phyloP scores from a whole-genome alignment of 345 rosid species.

The Eucalyptus brandiana region DNA sequence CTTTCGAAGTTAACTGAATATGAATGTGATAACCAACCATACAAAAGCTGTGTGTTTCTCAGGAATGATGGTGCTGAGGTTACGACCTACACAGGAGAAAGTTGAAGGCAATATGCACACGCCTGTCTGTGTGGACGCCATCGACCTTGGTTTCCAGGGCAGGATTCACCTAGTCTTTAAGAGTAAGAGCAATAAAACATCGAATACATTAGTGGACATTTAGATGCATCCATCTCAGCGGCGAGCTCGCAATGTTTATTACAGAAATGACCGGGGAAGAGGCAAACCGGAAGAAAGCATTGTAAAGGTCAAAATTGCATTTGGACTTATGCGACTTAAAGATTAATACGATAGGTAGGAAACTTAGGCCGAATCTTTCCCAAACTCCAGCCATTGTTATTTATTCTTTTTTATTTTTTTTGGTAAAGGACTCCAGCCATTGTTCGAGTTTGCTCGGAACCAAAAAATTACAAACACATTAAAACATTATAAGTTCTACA shows the following conservation, averaged over 20 bases:
- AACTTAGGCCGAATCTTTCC: neutral
- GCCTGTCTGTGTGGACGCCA: neutral
- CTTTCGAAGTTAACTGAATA: neutral
- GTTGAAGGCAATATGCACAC: neutral
- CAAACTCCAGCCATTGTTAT: too few species aligned
- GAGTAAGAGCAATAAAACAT: neutral
- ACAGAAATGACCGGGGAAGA: neutral
- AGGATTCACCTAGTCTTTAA: neutral
- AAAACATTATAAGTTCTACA: too few species aligned
- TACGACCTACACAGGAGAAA: neutral
- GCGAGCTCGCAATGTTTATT: neutral
- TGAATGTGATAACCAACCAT: neutral
- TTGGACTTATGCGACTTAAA: neutral
- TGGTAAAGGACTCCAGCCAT: too few species aligned
- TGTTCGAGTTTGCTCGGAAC: too few species aligned
- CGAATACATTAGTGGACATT: neutral
- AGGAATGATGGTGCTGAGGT: neutral
- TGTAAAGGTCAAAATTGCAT: neutral
- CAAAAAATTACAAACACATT: too few species aligned
- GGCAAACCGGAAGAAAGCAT: neutral
- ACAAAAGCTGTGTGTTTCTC: neutral
- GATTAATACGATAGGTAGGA: neutral
- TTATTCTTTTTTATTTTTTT: too few species aligned
- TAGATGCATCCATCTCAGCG: neutral
- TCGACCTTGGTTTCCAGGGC: neutral